Conservation (phyloP, 768 basidiomycete species). For the Lactarius tabidus region DNA sequence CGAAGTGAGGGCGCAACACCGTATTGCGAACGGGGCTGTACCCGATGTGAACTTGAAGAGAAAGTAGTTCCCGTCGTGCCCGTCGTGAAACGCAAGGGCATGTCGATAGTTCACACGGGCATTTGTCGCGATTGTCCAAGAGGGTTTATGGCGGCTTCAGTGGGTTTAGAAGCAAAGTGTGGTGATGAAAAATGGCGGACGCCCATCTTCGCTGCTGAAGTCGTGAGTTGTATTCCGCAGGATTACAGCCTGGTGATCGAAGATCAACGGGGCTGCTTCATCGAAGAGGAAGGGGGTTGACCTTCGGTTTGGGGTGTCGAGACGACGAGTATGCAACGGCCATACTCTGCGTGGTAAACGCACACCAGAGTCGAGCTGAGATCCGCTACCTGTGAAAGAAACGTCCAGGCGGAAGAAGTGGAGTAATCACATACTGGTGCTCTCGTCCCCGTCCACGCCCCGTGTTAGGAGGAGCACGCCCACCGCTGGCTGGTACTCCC, state of each 20-base stretch:
- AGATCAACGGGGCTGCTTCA: not conserved
- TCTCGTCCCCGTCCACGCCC: conserved; percentile 33
- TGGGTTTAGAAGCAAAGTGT: conserved; percentile 37
- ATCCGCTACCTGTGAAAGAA: not conserved
- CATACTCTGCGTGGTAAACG: conserved; percentile 81
- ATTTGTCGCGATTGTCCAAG: not conserved
- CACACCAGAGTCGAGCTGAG: conserved; percentile 73
- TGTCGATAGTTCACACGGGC: not conserved
- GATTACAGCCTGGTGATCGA: conserved; percentile 34
- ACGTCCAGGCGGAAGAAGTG: not conserved
- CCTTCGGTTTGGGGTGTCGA: conserved; percentile 53
- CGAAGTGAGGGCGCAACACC: not conserved
- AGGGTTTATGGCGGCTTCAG: not conserved
- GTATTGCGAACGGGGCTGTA: not conserved
- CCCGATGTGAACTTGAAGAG: not conserved
- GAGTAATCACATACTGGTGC: conserved; percentile 12
- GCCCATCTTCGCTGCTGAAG: conserved; percentile 15
- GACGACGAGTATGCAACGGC: conserved; percentile 68
- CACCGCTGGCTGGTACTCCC: conserved; percentile 47
- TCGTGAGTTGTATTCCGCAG: conserved; percentile 30
- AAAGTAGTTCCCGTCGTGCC: not conserved
- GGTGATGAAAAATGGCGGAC: conserved; percentile 53
- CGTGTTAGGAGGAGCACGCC: conserved; percentile 64
- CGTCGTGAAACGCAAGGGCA: not conserved
- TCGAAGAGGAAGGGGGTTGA: conserved; percentile 28